A percentile compares a stretch with the other conserved stretches of the same genome.
Conservation (phyloP, 106 monocot genomes). For the Platanthera guangdongensis region DNA sequence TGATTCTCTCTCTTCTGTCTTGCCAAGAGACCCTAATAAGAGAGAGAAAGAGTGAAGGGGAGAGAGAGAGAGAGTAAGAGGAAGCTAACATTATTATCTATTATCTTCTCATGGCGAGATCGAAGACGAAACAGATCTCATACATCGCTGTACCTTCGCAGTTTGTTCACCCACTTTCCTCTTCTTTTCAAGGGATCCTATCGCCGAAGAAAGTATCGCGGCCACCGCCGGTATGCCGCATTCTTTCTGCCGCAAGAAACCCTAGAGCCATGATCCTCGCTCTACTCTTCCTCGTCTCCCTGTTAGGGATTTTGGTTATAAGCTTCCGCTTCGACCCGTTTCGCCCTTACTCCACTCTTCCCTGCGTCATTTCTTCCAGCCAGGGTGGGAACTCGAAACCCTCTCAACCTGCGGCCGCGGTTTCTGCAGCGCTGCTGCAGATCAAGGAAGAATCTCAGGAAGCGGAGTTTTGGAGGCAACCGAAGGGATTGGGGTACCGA, state of each 20-base stretch:
- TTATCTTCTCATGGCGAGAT: conserved; percentile 26
- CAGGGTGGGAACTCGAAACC: neutral
- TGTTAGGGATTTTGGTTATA: conserved; percentile 33
- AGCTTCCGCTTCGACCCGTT: conserved; percentile 27
- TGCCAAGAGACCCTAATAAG: neutral
- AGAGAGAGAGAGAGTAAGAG: conserved; percentile 7
- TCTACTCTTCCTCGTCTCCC: conserved; percentile 25
- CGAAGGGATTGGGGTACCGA: conserved; percentile 66
- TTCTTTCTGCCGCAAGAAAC: conserved; percentile 12
- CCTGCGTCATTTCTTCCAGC: conserved; percentile 27
- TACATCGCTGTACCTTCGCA: conserved; percentile 70
- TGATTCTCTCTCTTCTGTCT: neutral
- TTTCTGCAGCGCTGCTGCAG: neutral
- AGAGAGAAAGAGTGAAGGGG: neutral
- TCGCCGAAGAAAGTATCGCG: conserved; percentile 44
- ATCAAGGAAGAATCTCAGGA: neutral
- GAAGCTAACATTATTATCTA: neutral
- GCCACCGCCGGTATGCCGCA: neutral
- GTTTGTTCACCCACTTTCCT: conserved; percentile 42
- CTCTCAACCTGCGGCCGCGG: neutral
- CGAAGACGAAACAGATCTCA: conserved; percentile 46
- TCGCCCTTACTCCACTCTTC: conserved; percentile 32
- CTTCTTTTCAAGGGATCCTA: conserved; percentile 39
- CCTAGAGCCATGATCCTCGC: conserved; percentile 19
- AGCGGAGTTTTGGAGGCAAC: conserved; percentile 73